A percentile compares a stretch with the other conserved stretches of the same genome.
Conservation (phyloP, 352 stramenopile species). For the Pythium sp. region DNA sequence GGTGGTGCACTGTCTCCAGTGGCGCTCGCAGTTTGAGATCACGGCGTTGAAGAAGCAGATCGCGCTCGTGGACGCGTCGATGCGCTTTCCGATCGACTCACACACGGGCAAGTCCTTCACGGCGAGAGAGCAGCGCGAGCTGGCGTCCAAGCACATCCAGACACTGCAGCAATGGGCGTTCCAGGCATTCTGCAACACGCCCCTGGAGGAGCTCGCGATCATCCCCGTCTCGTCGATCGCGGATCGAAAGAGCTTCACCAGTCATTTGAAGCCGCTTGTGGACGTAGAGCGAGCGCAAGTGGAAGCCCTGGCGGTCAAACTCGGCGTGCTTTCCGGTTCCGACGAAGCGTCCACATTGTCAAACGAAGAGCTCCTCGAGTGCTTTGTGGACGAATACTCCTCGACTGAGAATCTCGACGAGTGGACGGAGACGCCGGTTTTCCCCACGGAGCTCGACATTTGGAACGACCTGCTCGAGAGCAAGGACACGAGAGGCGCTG, state of each 20-base stretch:
- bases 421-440: constrained; percentile 34
- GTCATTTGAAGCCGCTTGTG: constrained; percentile 37
- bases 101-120: constrained; percentile 71
- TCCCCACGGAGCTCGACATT: constrained; percentile 88
- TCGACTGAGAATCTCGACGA: constrained; percentile 15
- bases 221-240: constrained; percentile 47
- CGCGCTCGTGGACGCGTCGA: constrained; percentile 55
- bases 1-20: constrained; percentile 37
- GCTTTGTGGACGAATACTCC: constrained; percentile 62
- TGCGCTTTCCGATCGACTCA: constrained; percentile 83
- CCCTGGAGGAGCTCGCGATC: constrained; percentile 62
- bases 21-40: constrained; percentile 32
- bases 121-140: constrained; percentile 44
- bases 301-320: constrained; percentile 31
- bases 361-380: constrained; percentile 44
- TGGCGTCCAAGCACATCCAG: constrained; percentile 51
- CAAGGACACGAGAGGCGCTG: constrained; percentile 1
- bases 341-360: constrained; percentile 31
- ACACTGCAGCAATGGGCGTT: constrained; percentile 72
- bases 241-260: constrained; percentile 37
- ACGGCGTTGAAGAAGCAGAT: constrained; percentile 62
- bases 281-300: constrained; percentile 31
- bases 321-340: constrained; percentile 46
- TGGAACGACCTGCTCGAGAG: constrained; percentile 65
- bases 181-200: constrained; percentile 35